A percentile compares a stretch with the other conserved stretches of the same genome.
phyloP scores from a whole-genome alignment of 352 stramenopile species.

The Pythium volutum region DNA sequence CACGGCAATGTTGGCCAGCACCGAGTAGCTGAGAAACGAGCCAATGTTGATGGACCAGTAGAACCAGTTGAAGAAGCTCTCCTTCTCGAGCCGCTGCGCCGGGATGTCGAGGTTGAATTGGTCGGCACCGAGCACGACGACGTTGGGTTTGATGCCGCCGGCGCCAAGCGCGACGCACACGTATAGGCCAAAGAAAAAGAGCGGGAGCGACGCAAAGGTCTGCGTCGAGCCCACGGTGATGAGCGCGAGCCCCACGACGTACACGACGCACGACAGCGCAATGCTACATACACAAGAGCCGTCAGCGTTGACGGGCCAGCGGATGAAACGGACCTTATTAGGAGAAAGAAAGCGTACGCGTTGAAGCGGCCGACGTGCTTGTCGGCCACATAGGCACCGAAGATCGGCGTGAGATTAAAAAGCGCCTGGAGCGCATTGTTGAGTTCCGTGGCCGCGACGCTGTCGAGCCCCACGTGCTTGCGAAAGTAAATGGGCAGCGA shows the following conservation, averaged over 20 bases:
- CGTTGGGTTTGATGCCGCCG: constrained; percentile 52
- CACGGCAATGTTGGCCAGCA: constrained; percentile 89
- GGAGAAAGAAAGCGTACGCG: constrained; percentile 44
- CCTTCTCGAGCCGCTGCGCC: constrained; percentile 68
- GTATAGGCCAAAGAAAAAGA: constrained; percentile 85
- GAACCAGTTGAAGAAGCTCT: constrained; percentile 94
- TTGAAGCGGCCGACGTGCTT: constrained; percentile 72
- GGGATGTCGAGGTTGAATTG: constrained; percentile 80
- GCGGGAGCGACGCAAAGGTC: constrained; percentile 47
- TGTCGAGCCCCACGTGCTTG: constrained; percentile 76
- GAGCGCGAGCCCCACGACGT: constrained; percentile 63
- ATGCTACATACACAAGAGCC: constrained; percentile 52
- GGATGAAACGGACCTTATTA: too few species aligned
- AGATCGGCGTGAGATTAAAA: constrained; percentile 80
- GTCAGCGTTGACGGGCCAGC: too few species aligned
- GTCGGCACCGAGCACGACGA: constrained; percentile 65
- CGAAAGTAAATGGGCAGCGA: constrained; percentile 88
- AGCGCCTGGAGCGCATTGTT: constrained; percentile 85
- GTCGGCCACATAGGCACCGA: constrained; percentile 82
- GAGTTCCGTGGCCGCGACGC: constrained; percentile 80
- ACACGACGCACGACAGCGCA: constrained; percentile 69
- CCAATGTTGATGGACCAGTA: constrained; percentile 93
- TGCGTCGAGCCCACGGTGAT: constrained; percentile 65
- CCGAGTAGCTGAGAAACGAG: constrained; percentile 87
- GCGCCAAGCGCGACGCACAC: constrained; percentile 57